Evolutionary conservation across 2,329 filamentous ascomycete species (phyloP), one percentile per base, ranked within the genome.

Genomic region (Hypocrella siamensis): DNA sequence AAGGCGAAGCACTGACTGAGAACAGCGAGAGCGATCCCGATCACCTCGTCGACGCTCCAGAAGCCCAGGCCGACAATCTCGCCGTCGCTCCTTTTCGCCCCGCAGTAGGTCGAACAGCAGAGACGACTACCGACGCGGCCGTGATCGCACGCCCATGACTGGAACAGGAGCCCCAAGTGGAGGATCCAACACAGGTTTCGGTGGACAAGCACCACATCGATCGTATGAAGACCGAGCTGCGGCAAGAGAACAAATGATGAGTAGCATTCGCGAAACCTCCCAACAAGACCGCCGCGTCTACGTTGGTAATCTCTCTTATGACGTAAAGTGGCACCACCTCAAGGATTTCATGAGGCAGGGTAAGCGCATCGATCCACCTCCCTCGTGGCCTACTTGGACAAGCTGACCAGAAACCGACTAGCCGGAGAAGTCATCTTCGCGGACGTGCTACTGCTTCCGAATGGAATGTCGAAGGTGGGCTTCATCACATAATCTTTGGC

Each of bases 381-480:
- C n/a, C n/a, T n/a, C n/a, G n/a, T n/a, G n/a, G n/a, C n/a, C n/a
- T n/a, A 6, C 8, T 38, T 31, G 41, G 43, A 40, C 44, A 40
- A 46, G 41, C 60, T 64, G 51, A 65, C 57, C 45, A 37, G 35
- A 42, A 44, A 38, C 33, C 47, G 52, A 36, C 17, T 62, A 96
- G 90, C 90, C 67, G 90, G 90, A 73, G 88, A 96, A 63, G 90
- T 98, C 60, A 76, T 96, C 67, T 98, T 93, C 67, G 90, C 90
- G 68, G 90, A 98, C 73, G 90, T 98, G 56, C 78, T 98, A 64
- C 72, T 93, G 62, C 85, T 98, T 79, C 90, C 90, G 55, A 98
- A 98, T 74, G 90, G 90, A 86, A 98, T 98, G 90, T 96, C 88
- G 83, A 98, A 98, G 88, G 88, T 96, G 86, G 84, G 83, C 85